phyloP scores from a whole-genome alignment of 202 grass and related monocot species.

The Tripidium arundinaceum region DNA sequence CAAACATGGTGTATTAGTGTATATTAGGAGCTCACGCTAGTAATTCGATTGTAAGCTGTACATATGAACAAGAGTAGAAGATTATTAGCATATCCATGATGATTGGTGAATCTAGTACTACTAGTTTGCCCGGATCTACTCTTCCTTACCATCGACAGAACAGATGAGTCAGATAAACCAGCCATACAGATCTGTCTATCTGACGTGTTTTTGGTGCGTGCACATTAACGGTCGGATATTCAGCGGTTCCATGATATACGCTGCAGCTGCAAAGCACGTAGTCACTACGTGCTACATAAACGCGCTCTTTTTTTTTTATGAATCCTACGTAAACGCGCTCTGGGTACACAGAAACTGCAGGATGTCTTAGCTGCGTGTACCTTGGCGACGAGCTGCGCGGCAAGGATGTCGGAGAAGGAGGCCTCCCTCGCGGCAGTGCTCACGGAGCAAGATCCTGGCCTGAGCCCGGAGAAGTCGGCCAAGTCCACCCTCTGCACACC shows the following conservation, averaged over 20 bases:
- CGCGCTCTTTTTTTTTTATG: too few relatives aligned
- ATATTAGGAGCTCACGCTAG: not conserved
- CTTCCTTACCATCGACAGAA: not conserved
- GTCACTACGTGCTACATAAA: too few relatives aligned
- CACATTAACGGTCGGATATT: not conserved
- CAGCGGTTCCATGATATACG: not conserved
- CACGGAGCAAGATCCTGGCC: constrained; percentile 38
- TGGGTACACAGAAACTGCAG: not conserved
- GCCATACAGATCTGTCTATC: not conserved
- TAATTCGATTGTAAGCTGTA: not conserved
- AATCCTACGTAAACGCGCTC: not conserved
- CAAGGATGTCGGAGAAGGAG: constrained; percentile 54
- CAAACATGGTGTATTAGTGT: not conserved
- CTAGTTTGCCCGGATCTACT: not conserved
- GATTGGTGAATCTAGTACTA: not conserved
- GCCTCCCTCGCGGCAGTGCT: constrained; percentile 51
- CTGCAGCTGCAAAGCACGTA: not conserved
- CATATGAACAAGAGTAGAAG: not conserved
- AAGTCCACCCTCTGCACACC: constrained; percentile 50
- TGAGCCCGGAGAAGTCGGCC: constrained; percentile 61
- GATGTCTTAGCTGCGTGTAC: not conserved
- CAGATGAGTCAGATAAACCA: not conserved
- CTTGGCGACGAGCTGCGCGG: constrained; percentile 51
- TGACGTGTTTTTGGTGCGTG: not conserved
- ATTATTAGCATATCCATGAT: not conserved